These are phyloP conservation scores for Priceomyces medius DNA, from an alignment of 805 yeast genomes.

Conservation along the genomic window DNA sequence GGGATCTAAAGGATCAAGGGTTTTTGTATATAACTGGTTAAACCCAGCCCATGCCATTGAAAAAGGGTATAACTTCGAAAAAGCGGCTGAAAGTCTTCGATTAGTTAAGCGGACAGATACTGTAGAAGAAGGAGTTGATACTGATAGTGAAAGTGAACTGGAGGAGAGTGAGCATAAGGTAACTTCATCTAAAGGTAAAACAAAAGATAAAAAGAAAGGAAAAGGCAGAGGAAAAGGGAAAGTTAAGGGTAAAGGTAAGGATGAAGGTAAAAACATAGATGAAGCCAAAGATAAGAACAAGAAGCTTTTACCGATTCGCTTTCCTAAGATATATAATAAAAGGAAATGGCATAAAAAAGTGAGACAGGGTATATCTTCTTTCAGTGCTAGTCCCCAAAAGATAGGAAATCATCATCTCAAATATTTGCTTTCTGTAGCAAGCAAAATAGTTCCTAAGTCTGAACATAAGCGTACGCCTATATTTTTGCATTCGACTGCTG, in stretches of 20 bases:
- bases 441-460: slow-evolving; percentile 54
- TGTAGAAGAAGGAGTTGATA: slow-evolving; percentile 10
- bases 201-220: slow-evolving; percentile 5
- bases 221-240: slow-evolving; percentile 13
- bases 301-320: too few species aligned
- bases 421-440: slow-evolving; percentile 47
- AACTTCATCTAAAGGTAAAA: background rate
- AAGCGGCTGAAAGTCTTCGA: slow-evolving; percentile 4
- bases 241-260: slow-evolving; percentile 9
- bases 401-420: slow-evolving; percentile 54
- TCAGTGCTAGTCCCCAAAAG: slow-evolving; percentile 46
- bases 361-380: slow-evolving; percentile 58
- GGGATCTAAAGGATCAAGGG: slow-evolving; percentile 66
- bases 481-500: slow-evolving; percentile 69
- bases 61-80: slow-evolving; percentile 17
- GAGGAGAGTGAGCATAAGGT: slow-evolving; percentile 3
- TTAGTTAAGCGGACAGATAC: slow-evolving; percentile 13
- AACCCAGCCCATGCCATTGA: slow-evolving; percentile 35
- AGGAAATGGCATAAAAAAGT: slow-evolving; percentile 51
- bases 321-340: slow-evolving; percentile 33
- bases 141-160: slow-evolving; percentile 6
- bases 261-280: slow-evolving; percentile 8
- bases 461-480: slow-evolving; percentile 66
- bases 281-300: slow-evolving; percentile 1
- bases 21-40: slow-evolving; percentile 57